Percentiles rank a stretch among this genome's conserved stretches.
Evolutionary conservation across 352 stramenopile genomes (phyloP).

Genomic region (Globisporangium lucens): DNA sequence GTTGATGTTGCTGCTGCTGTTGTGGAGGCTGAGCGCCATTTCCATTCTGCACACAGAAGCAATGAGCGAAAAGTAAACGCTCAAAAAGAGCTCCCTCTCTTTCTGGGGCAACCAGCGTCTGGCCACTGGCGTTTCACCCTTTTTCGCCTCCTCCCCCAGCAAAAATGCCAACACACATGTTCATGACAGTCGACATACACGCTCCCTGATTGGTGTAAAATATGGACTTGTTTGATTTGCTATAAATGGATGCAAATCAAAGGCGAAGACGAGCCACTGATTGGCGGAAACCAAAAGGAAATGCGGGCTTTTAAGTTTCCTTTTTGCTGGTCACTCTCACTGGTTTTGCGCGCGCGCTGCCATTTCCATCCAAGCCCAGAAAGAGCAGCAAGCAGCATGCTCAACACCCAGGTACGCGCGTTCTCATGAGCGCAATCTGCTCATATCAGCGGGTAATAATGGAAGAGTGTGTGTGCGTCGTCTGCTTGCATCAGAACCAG

Average conservation of each 20-base stretch:
- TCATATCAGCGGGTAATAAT: no score
- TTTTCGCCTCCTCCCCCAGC: neutral
- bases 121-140: neutral
- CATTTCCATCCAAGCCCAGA: conserved; percentile 1
- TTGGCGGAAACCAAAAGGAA: neutral
- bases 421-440: neutral
- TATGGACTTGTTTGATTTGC: neutral
- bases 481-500: neutral
- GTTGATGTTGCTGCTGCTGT: neutral
- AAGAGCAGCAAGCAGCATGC: neutral
- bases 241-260: neutral
- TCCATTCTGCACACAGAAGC: neutral
- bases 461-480: neutral
- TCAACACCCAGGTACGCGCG: conserved; percentile 1
- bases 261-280: neutral
- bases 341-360: neutral
- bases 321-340: conserved; percentile 1
- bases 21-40: neutral
- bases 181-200: neutral
- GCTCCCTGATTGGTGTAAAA: neutral
- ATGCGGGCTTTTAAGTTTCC: neutral
- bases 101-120: neutral
- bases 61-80: neutral
- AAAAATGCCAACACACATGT: neutral
- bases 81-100: neutral